Evolutionary conservation across 1,284 basidiomycete species (phyloP).

Genomic region (Amylostereum areolatum): DNA sequence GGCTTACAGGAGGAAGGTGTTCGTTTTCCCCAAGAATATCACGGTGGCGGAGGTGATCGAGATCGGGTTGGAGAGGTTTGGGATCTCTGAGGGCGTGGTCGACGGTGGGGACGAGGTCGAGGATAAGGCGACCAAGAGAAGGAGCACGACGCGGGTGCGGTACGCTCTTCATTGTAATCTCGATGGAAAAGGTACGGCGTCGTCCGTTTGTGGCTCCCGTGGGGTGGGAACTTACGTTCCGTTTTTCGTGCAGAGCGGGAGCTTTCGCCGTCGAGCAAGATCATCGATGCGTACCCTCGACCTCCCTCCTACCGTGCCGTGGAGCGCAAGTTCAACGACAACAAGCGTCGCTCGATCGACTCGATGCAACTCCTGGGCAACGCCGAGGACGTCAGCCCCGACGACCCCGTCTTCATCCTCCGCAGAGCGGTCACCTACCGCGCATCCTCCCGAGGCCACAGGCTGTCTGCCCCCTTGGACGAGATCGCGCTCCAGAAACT

Average conservation of each 20-base stretch:
- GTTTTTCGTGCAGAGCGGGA: conserved; percentile 53
- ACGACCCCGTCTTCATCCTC: conserved; percentile 88
- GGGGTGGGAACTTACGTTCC: conserved; percentile 7
- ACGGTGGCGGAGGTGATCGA: conserved; percentile 97
- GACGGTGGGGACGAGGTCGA: conserved; percentile 98
- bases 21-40: conserved; percentile 87
- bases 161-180: conserved; percentile 68
- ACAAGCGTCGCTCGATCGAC: conserved; percentile 86
- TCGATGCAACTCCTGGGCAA: conserved; percentile 66
- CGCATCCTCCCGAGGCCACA: conserved; percentile 56
- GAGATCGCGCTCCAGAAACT: conserved; percentile 68
- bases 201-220: conserved; percentile 3
- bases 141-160: conserved; percentile 72
- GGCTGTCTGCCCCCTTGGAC: conserved; percentile 67
- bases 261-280: conserved; percentile 69
- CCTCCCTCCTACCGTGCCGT: conserved; percentile 68
- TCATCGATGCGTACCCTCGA: conserved; percentile 79
- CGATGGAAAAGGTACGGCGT: conserved; percentile 58
- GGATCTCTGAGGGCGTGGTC: conserved; percentile 91
- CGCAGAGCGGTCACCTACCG: conserved; percentile 72
- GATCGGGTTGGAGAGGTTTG: conserved; percentile 85
- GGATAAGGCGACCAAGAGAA: conserved; percentile 79
- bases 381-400: conserved; percentile 67
- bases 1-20: conserved; percentile 64
- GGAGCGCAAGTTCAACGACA: conserved; percentile 53